Percentiles rank a stretch among this genome's conserved stretches.
These are phyloP conservation scores for Penicillium sp. DNA, from an alignment of 2,329 filamentous ascomycete species.

Conservation along the genomic window DNA sequence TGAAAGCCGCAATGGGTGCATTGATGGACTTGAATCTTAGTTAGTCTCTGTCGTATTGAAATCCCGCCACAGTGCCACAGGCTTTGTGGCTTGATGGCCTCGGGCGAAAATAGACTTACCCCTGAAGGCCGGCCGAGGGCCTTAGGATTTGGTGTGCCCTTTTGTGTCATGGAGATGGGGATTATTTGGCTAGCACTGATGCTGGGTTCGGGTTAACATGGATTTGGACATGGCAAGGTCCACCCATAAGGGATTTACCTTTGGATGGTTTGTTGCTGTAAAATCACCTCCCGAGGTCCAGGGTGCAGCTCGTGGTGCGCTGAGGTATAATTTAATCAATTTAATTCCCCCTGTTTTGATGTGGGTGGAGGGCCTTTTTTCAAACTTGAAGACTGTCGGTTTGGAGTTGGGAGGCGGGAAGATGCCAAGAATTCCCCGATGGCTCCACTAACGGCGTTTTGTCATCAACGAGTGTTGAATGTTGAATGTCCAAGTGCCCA, in stretches of 20 bases:
- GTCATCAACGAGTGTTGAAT: not conserved
- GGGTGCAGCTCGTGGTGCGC: not conserved
- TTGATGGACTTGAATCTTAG: conserved; percentile 48
- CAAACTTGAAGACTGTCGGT: not conserved
- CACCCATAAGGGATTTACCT: not conserved
- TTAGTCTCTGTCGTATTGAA: not conserved
- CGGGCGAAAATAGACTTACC: conserved; percentile 7
- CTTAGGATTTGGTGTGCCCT: conserved; percentile 11
- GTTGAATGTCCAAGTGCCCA: too few relatives aligned
- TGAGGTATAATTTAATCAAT: not conserved
- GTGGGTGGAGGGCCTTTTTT: not conserved
- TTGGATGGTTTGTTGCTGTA: not conserved
- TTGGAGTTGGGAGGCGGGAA: not conserved
- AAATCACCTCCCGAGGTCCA: not conserved
- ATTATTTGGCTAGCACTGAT: not conserved
- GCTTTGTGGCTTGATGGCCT: not conserved
- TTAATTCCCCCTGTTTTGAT: not conserved
- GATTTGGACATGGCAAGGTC: not conserved
- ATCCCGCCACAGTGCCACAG: not conserved
- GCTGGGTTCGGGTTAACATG: not conserved
- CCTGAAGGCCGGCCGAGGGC: conserved; percentile 20
- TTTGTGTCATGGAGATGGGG: conserved; percentile 11
- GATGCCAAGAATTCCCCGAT: not conserved
- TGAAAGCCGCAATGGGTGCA: conserved; percentile 62
- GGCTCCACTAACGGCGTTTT: not conserved